Base-by-base conservation (phyloP, 208 protist species). In the Trypanosoma rangeli region DNA sequence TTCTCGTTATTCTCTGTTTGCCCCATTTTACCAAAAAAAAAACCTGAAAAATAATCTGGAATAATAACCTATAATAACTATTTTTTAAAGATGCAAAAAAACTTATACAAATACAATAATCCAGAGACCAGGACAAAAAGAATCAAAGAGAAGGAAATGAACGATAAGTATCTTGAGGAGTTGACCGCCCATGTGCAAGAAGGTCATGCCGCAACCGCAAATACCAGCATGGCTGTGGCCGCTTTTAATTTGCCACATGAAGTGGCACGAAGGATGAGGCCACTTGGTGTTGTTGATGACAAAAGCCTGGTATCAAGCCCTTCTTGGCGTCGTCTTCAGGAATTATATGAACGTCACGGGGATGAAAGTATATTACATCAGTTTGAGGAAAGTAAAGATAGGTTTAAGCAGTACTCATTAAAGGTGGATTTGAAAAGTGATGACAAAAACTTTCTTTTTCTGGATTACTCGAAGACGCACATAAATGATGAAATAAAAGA, bases 401-500 rank as follows among this genome's bases (percentile, higher is more conserved):
- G 90, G n/a, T 92, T 93, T 56, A 20, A 79, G 39, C 73, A 82
- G 24, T 90, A 94, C 66, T 90, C 84, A 22, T 26, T 93, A 28
- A 74, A 90, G 66, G 73, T 95, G 24, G 79, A 86, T 50, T 73
- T 90, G 18, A 77, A 75, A 35, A 74, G 70, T 20, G 60, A 73
- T 26, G 79, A 90, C 52, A 79, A 78, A 68, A 89, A 91, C 48
- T 88, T 98, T 57, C 71, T 99, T 33, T 86, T 99, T 31, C 68
- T 94, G 22, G 98, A 99, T 83, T 99, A 97, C 72, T 98, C 92
- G 48, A 99, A 99, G 74, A 95, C 98, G 49, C 79, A 91, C 54
- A 92, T 99, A 67, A 97, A 89, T 49, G 93, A 98, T 53, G 89
- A 98, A 74, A 93, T 98, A 10, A 85, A 97, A 64, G 70, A 82